These are phyloP conservation scores for Cercospora janseana DNA, from an alignment of 2,329 filamentous ascomycete genomes.

Conservation along the genomic window DNA sequence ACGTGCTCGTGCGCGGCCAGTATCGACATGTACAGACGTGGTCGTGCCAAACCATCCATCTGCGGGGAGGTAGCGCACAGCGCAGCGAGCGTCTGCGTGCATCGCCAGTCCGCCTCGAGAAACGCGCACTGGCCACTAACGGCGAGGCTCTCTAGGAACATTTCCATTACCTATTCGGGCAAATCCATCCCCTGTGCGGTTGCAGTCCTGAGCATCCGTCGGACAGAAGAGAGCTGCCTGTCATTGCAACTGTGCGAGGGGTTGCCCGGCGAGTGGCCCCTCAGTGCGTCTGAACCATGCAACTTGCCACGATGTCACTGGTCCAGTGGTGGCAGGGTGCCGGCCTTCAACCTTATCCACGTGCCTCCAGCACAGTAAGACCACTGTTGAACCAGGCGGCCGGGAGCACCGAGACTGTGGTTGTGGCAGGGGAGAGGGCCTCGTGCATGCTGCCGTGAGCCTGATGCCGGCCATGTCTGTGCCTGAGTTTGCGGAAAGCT, in stretches of 20 bases:
- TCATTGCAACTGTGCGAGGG: neutral
- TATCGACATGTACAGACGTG: slow-evolving; percentile 8
- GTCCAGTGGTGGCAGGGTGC: no score
- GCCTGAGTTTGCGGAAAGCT: neutral
- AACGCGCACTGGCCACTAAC: neutral
- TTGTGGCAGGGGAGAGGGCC: neutral
- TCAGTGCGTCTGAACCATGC: no score
- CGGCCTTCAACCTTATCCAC: neutral
- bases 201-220: neutral
- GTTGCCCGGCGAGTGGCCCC: no score
- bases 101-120: neutral
- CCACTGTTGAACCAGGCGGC: neutral
- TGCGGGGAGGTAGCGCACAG: slow-evolving; percentile 13
- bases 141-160: slow-evolving; percentile 9
- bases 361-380: no score
- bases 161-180: slow-evolving; percentile 17
- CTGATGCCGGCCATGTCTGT: neutral
- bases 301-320: no score
- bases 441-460: slow-evolving; percentile 1
- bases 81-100: neutral
- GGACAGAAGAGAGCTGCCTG: neutral
- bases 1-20: neutral
- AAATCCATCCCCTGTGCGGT: neutral
- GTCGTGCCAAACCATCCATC: slow-evolving; percentile 13
- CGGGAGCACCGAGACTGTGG: slow-evolving; percentile 1